Base-by-base conservation (phyloP, 129 eudicot genomes). In the Flaveria brownii region DNA sequence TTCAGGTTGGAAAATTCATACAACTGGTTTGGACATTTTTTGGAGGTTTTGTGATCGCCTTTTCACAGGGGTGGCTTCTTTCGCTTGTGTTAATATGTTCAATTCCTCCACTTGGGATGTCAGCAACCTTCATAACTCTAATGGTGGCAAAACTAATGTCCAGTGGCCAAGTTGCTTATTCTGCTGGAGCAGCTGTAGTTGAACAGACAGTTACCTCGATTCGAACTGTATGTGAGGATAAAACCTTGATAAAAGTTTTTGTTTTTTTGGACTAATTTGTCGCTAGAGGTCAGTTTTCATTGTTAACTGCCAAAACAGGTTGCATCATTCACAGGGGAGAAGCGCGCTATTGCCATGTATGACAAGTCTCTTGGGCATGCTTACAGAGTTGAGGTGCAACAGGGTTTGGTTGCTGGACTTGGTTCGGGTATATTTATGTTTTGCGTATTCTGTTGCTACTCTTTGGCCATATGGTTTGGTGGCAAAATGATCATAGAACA, bases 141-240 rank as follows among this genome's bases (percentile, higher is more conserved):
- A 20, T 81, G 6, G 33, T 87, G 51, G 51, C 93, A 55, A 85
- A 80, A 81, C 71, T 85, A 85, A 80, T 86, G 41, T 84, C 93
- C 4, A 77, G 33, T 16, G 87, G 91, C 46, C 96, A 92, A 79
- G 52, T 72, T 47, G 87, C 96, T 65, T 89, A 85, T 82, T 88
- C 91, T 41, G 77, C 75, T 33, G 96, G 89, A n/a, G 96, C 96
- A 18, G 57, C 42, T 67, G 84, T 92, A 26, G 97, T 87, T 75
- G 97, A 92, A 78, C 96, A 92, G 74, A 92, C 96, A 28, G 81
- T 92, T 59, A 89, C 96, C 79, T 89, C 97, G 14, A 92, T 92
- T 68, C 86, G 91, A 86, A 92, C 97, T 17, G 97, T 92, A 57
- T 72, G 80, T 9, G 13, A 45, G 41, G 5, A 36, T 5, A 5